Conservation (phyloP, 805 yeast species). For the Saccharomycopsis oosterbeekiorum region DNA sequence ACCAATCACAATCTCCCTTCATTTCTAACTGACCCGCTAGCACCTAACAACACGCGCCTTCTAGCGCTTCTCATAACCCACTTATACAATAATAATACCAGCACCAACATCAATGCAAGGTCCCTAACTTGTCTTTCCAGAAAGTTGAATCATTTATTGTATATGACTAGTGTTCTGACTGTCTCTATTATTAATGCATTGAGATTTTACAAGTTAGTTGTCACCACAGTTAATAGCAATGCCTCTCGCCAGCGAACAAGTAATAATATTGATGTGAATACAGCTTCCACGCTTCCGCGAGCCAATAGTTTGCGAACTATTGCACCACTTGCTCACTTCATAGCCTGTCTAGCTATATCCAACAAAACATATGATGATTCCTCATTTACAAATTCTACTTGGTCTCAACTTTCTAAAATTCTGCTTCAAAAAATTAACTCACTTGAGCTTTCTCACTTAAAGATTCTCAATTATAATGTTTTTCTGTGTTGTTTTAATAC, state of each 20-base stretch:
- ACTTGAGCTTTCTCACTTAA: constrained; percentile 7
- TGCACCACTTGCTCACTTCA: constrained; percentile 21
- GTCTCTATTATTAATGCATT: constrained; percentile 12
- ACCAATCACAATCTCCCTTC: not conserved
- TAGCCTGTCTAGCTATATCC: constrained; percentile 25
- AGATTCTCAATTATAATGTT: constrained; percentile 3
- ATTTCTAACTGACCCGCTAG: not conserved
- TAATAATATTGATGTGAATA: no score
- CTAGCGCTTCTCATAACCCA: not conserved
- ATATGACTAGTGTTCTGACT: constrained; percentile 15
- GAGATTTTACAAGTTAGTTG: not conserved
- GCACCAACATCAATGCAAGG: not conserved
- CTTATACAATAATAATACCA: not conserved
- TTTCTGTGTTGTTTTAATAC: constrained; percentile 1
- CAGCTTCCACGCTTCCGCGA: no score
- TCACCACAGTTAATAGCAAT: not conserved
- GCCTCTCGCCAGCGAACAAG: no score
- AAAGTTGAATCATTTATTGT: constrained; percentile 10
- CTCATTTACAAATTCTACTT: constrained; percentile 40
- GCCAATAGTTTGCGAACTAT: not conserved
- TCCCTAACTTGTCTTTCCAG: not conserved
- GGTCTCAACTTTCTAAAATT: constrained; percentile 30
- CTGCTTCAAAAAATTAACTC: constrained; percentile 14
- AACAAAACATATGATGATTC: constrained; percentile 42
- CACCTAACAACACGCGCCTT: not conserved